Evolutionary conservation across 768 basidiomycete species (phyloP).

Genomic region (Kwoniella europaea): DNA sequence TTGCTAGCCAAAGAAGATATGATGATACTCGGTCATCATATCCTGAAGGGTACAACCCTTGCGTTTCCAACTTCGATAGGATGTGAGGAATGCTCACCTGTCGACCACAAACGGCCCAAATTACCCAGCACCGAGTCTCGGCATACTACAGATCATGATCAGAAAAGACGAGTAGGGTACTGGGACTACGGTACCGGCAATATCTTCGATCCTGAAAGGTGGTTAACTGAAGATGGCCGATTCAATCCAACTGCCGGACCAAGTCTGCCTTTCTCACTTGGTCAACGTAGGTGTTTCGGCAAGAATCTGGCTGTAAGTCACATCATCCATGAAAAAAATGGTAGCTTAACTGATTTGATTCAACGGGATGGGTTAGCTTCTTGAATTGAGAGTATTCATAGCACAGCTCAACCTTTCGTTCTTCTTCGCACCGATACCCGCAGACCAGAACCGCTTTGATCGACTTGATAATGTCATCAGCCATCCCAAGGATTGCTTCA

Average conservation of each 20-base stretch:
- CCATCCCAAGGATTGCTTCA: constrained; percentile 41
- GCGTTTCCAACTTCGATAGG: constrained; percentile 31
- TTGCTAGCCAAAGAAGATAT: constrained; percentile 41
- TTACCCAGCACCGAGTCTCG: too few relatives aligned
- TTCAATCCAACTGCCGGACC: constrained; percentile 47
- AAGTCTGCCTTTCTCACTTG: constrained; percentile 46
- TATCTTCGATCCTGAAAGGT: constrained; percentile 48
- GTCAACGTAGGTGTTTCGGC: constrained; percentile 53
- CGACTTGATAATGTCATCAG: constrained; percentile 37
- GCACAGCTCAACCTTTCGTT: constrained; percentile 45
- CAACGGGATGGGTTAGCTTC: constrained; percentile 29
- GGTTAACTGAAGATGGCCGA: constrained; percentile 34
- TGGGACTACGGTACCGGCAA: constrained; percentile 38
- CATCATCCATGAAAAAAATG: too few relatives aligned
- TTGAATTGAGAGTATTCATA: constrained; percentile 50
- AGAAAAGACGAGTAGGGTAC: constrained; percentile 25
- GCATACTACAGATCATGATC: background rate
- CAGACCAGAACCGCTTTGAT: constrained; percentile 33
- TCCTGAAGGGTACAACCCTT: constrained; percentile 47
- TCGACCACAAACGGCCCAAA: background rate
- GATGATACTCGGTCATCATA: constrained; percentile 41
- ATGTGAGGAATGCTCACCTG: constrained; percentile 27
- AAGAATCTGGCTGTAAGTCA: constrained; percentile 49
- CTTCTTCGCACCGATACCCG: constrained; percentile 48
- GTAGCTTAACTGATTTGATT: background rate